Evolutionary conservation across 805 yeast species (phyloP).

Genomic region (Candida mattraensis): DNA sequence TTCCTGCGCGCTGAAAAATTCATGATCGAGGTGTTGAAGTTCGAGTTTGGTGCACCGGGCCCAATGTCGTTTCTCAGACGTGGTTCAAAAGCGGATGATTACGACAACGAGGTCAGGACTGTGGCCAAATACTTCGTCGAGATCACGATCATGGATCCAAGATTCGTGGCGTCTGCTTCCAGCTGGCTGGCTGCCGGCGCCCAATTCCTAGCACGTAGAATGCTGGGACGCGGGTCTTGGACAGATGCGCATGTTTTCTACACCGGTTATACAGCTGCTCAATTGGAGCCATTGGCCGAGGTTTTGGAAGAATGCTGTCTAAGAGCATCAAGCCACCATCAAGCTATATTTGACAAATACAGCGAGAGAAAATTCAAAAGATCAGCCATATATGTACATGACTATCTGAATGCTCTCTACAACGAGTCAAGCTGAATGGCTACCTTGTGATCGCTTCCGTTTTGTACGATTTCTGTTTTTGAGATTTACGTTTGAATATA

Average conservation of each 20-base stretch:
- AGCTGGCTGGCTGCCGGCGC: slow-evolving; percentile 82
- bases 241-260: slow-evolving; percentile 82
- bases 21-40: slow-evolving; percentile 68
- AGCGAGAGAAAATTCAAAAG: slow-evolving; percentile 80
- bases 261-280: slow-evolving; percentile 87
- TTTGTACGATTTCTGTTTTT: slow-evolving; percentile 8
- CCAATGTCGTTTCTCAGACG: slow-evolving; percentile 89
- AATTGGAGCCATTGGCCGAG: slow-evolving; percentile 77
- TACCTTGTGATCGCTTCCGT: too few relatives aligned
- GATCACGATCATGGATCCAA: slow-evolving; percentile 69
- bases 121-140: slow-evolving; percentile 86
- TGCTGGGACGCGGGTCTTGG: slow-evolving; percentile 80
- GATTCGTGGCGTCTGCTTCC: slow-evolving; percentile 69
- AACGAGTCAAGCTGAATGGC: slow-evolving; percentile 21
- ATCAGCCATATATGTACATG: slow-evolving; percentile 76
- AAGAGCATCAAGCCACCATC: slow-evolving; percentile 60
- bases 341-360: slow-evolving; percentile 87
- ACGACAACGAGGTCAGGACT: slow-evolving; percentile 78
- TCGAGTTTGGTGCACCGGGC: slow-evolving; percentile 80
- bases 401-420: slow-evolving; percentile 50
- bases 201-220: slow-evolving; percentile 74
- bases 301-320: slow-evolving; percentile 68
- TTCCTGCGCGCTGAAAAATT: slow-evolving; percentile 80
- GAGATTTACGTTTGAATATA: slow-evolving; percentile 12
- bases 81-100: slow-evolving; percentile 87